Evolutionary conservation across 257 asterid genomes (phyloP).

Genomic region (Solanum microdontum): DNA sequence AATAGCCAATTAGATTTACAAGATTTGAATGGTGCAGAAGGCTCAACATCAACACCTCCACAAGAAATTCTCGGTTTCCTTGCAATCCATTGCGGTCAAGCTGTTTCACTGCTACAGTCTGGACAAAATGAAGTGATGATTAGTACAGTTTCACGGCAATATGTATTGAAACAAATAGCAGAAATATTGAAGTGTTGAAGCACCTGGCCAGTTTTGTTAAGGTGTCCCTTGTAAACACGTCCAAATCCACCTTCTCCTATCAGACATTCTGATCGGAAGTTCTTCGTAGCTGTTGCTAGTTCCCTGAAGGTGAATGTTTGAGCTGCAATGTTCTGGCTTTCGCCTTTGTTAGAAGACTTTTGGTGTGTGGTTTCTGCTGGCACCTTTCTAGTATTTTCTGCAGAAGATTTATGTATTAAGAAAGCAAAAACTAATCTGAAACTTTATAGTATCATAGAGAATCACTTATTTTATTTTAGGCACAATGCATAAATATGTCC

Average conservation of each 20-base stretch:
- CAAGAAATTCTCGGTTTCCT: conserved; percentile 89
- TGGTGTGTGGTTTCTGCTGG: conserved; percentile 11
- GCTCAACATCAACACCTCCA: conserved; percentile 85
- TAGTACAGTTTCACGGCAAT: not conserved
- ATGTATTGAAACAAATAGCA: not conserved
- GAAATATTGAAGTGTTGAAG: not conserved
- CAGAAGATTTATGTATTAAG: not conserved
- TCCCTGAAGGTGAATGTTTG: conserved; percentile 81
- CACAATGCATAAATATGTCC: too few species aligned
- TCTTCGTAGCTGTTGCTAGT: conserved; percentile 78
- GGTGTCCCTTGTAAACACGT: conserved; percentile 68
- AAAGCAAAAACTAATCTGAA: not conserved
- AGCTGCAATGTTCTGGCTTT: conserved; percentile 48
- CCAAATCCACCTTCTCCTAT: conserved; percentile 95
- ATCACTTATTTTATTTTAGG: not conserved
- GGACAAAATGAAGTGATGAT: not conserved
- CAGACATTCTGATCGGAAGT: conserved; percentile 70
- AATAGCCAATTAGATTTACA: conserved; percentile 73
- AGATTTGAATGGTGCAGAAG: conserved; percentile 67
- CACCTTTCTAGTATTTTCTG: conserved; percentile 10
- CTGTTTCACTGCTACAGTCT: conserved; percentile 84
- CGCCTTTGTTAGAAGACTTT: conserved; percentile 13
- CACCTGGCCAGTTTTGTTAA: conserved; percentile 62
- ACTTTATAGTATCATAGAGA: not conserved
- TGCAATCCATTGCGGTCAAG: conserved; percentile 85